These are phyloP conservation scores for Pilasporangium apinafurcum DNA, from an alignment of 352 stramenopile genomes.

Conservation along the genomic window DNA sequence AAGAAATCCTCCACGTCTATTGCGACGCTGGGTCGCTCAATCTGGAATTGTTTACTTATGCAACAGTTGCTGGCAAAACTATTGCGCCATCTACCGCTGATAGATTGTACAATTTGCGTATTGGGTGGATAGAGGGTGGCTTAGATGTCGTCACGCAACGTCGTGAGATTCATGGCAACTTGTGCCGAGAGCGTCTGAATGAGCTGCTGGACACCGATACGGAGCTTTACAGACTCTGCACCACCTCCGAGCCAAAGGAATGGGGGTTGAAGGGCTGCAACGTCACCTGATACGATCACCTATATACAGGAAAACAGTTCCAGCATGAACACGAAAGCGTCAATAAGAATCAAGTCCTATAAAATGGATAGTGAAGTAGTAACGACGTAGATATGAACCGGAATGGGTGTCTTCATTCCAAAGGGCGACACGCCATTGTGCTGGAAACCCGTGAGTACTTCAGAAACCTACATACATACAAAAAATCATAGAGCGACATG, in stretches of 20 bases:
- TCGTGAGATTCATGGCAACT: conserved; percentile 56
- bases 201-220: conserved; percentile 62
- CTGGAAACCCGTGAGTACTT: conserved; percentile 74
- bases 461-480: conserved; percentile 34
- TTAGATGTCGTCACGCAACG: conserved; percentile 26
- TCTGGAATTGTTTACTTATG: too few relatives aligned
- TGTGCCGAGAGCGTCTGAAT: conserved; percentile 38
- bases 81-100: too few relatives aligned
- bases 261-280: conserved; percentile 34
- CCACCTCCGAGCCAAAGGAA: conserved; percentile 83
- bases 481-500: too few relatives aligned
- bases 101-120: too few relatives aligned
- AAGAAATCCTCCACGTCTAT: too few relatives aligned
- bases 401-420: conserved; percentile 64
- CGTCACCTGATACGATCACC: conserved; percentile 62
- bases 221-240: conserved; percentile 71
- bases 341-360: not conserved
- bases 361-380: not conserved
- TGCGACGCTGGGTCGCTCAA: too few relatives aligned
- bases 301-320: conserved; percentile 10
- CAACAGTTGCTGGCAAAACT: too few relatives aligned
- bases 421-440: conserved; percentile 84
- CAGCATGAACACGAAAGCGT: not conserved
- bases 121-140: too few relatives aligned
- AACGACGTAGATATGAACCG: conserved; percentile 20